Conservation (phyloP, 163 green algal species). For the Chlamydomonas reinhardtii region DNA sequence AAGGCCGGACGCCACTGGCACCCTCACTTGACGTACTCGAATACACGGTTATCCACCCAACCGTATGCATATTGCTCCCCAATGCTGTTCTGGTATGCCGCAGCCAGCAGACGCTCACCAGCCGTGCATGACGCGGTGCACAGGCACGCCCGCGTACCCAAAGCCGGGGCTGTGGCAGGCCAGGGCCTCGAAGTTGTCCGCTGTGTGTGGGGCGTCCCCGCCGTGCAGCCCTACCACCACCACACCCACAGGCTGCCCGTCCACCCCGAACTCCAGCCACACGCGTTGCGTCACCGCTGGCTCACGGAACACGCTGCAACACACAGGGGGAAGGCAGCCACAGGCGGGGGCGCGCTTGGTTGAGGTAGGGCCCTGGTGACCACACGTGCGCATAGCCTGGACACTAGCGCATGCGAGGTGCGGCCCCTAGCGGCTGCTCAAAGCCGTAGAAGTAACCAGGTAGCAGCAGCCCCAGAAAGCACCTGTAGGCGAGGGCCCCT, state of each 20-base stretch:
- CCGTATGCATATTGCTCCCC: too few relatives aligned
- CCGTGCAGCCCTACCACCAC: slow-evolving; percentile 45
- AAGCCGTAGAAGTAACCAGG: too few relatives aligned
- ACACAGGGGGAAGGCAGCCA: neutral
- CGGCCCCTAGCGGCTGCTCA: too few relatives aligned
- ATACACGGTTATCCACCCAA: too few relatives aligned
- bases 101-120: too few relatives aligned
- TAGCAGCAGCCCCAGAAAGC: too few relatives aligned
- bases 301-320: slow-evolving; percentile 16
- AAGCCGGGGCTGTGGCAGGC: slow-evolving; percentile 39
- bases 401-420: too few relatives aligned
- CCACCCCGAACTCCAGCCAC: slow-evolving; percentile 50
- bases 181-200: slow-evolving; percentile 49
- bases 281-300: slow-evolving; percentile 33
- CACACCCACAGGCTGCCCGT: slow-evolving; percentile 16
- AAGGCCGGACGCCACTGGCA: too few relatives aligned
- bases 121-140: slow-evolving; percentile 38
- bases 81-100: too few relatives aligned
- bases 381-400: too few relatives aligned
- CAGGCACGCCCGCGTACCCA: slow-evolving; percentile 43
- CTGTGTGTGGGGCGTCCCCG: slow-evolving; percentile 24
- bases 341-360: neutral
- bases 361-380: too few relatives aligned
- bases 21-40: too few relatives aligned
- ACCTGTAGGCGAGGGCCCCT: slow-evolving; percentile 25